These are phyloP conservation scores for Fusarium sp. DNA, from an alignment of 2,329 filamentous ascomycete genomes.

Conservation along the genomic window DNA sequence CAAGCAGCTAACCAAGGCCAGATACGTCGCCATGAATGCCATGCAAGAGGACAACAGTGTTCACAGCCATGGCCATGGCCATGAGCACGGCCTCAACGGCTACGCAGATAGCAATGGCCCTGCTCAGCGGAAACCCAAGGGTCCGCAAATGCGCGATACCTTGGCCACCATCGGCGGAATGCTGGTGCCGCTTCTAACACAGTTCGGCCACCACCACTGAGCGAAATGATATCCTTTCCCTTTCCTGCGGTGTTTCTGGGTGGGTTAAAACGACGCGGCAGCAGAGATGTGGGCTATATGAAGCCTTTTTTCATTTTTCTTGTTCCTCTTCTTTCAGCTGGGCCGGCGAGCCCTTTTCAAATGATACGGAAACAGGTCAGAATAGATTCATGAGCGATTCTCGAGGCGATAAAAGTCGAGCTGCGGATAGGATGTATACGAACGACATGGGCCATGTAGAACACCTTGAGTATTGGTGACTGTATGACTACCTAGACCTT, in stretches of 20 bases:
- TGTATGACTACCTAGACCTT: slow-evolving; percentile 18
- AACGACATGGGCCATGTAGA: slow-evolving; percentile 22
- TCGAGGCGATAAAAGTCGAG: slow-evolving; percentile 12
- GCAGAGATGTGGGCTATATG: slow-evolving; percentile 25
- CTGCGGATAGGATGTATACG: slow-evolving; percentile 14
- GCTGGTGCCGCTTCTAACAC: slow-evolving; percentile 81
- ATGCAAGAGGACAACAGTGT: slow-evolving; percentile 82
- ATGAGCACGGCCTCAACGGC: slow-evolving; percentile 65
- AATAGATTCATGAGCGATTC: slow-evolving; percentile 30
- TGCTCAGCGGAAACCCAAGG: slow-evolving; percentile 63
- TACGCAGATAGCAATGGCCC: slow-evolving; percentile 62
- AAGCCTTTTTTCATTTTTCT: slow-evolving; percentile 26
- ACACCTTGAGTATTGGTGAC: slow-evolving; percentile 21
- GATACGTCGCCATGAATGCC: slow-evolving; percentile 98
- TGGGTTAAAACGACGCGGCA: slow-evolving; percentile 17
- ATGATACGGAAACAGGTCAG: slow-evolving; percentile 20
- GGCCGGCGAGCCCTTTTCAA: slow-evolving; percentile 40
- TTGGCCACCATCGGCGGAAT: slow-evolving; percentile 80
- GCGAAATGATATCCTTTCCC: slow-evolving; percentile 4
- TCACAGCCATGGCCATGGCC: slow-evolving; percentile 63
- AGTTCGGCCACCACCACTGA: slow-evolving; percentile 80
- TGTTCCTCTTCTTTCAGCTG: slow-evolving; percentile 4
- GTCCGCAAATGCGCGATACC: slow-evolving; percentile 75
- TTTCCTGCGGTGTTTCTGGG: slow-evolving; percentile 9
- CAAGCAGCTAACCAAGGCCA: slow-evolving; percentile 52